Evolutionary conservation across 257 asterid species (phyloP).

Genomic region (Striga asiatica): DNA sequence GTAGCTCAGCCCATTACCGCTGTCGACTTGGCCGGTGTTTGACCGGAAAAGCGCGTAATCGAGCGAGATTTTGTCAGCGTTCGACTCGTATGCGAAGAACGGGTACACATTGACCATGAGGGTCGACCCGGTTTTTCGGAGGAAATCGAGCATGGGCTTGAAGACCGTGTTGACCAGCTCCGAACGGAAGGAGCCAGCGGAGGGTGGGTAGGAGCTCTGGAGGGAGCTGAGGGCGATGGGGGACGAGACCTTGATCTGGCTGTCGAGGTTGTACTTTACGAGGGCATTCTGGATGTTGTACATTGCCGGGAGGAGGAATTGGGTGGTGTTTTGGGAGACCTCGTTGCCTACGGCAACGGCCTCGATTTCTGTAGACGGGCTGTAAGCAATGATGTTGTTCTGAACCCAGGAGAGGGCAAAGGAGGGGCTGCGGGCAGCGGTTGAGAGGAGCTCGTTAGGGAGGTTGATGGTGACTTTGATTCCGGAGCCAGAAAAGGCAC

Average conservation of each 20-base stretch:
- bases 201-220: conserved; percentile 80
- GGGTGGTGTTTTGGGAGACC: no score
- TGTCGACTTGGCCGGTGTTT: conserved; percentile 69
- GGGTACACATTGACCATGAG: conserved; percentile 87
- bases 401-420: conserved; percentile 61
- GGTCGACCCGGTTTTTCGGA: conserved; percentile 56
- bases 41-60: conserved; percentile 75
- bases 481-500: conserved; percentile 64
- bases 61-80: conserved; percentile 61
- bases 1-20: conserved; percentile 60
- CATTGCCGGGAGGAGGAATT: conserved; percentile 63
- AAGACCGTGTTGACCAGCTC: conserved; percentile 50
- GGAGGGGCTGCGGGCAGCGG: conserved; percentile 54
- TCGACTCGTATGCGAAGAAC: conserved; percentile 73
- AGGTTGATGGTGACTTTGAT: conserved; percentile 58
- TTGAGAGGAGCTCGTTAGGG: conserved; percentile 75
- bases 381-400: conserved; percentile 46
- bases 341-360: conserved; percentile 90
- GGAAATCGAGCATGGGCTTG: conserved; percentile 71
- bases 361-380: conserved; percentile 63
- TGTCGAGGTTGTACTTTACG: conserved; percentile 38
- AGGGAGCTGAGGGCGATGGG: conserved; percentile 76
- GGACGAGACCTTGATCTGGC: conserved; percentile 51
- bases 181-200: conserved; percentile 66
- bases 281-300: conserved; percentile 56